Conservation (phyloP, 2,329 filamentous ascomycete genomes). For the Fusarium fujikuroi region DNA sequence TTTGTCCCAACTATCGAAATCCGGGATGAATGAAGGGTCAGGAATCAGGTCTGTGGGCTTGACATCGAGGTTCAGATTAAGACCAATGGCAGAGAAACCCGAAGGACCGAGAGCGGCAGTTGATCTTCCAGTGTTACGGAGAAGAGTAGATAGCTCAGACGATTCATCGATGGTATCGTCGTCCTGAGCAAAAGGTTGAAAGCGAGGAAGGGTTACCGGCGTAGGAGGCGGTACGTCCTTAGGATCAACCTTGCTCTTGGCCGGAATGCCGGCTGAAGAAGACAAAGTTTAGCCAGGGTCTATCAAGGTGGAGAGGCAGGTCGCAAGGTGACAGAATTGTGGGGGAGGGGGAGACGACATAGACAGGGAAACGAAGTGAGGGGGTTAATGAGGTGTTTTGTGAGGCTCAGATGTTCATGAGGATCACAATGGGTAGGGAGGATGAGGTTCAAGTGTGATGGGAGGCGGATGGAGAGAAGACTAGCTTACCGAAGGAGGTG, state of each 20-base stretch:
- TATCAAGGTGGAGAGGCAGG: constrained; percentile 29
- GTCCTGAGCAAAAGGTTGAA: constrained; percentile 52
- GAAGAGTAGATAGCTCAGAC: constrained; percentile 58
- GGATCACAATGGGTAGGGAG: background rate
- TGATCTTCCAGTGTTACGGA: constrained; percentile 66
- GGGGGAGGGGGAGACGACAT: constrained; percentile 22
- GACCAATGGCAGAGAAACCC: constrained; percentile 67
- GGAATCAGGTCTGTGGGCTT: constrained; percentile 63
- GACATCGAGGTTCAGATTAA: constrained; percentile 64
- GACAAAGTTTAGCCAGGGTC: constrained; percentile 35
- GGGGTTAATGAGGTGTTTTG: constrained; percentile 36
- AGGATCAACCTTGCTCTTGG: constrained; percentile 52
- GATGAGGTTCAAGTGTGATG: background rate
- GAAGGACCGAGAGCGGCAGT: constrained; percentile 49
- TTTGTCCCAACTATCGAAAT: constrained; percentile 63
- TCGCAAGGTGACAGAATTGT: constrained; percentile 19
- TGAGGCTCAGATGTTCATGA: constrained; percentile 8
- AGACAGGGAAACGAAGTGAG: constrained; percentile 25
- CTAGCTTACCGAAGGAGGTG: constrained; percentile 52
- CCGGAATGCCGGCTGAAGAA: constrained; percentile 44
- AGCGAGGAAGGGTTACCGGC: constrained; percentile 62
- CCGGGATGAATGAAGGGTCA: constrained; percentile 62
- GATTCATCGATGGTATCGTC: constrained; percentile 44
- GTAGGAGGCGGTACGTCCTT: constrained; percentile 68
- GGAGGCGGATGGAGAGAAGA: constrained; percentile 17